Base-by-base conservation (phyloP, 228 moss, liverwort and hornwort species). In the Sphagnum magellanicum region DNA sequence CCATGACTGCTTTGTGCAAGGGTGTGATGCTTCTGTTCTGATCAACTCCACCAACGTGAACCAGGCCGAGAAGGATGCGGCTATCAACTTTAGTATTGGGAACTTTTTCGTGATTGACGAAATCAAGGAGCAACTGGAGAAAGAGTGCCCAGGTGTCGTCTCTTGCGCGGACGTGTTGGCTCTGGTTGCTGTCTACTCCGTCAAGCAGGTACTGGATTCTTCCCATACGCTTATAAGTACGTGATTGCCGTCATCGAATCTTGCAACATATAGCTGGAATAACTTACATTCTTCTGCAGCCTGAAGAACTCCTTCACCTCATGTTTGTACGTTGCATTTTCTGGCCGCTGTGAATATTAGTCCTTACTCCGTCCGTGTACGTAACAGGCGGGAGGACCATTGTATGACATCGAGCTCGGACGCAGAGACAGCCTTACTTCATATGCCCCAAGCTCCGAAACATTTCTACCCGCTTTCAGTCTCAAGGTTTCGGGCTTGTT, bases 51-150 rank as follows among this genome's bases (percentile, higher is more conserved):
- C 72, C 8, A 53, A 52, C 8, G 62, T 57, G 0, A 64, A 58
- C 51, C 10, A 48, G 11, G 83, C 74, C 5, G 78, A 79, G 83
- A 83, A 79, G 60, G 79, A 83, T 12, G 75, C 79, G 4, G 48
- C 50, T 0, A 49, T 57, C 49, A 77, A 77, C 58, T 63, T 67
- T 52, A 67, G 67, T 8, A 32, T 72, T 5, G 49, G 71, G 51
- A 57, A 67, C 11, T 77, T 77, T 59, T 15, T 60, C 67, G 61
- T 71, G 6, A 77, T 72, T 32, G 76, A 72, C 49, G 72, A 77
- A 16, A 75, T 75, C 63, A 75, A 75, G 74, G 63, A 47, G 12
- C 52, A 62, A 4, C 74, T 75, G 15, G 74, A 75, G 63, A 10
- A 55, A 8, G 74, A 17, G 8, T 75, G 74, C 63, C 74, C 74